Percentiles rank a stretch among this genome's conserved stretches.
Evolutionary conservation across 176 grass and related monocot species (phyloP).

Genomic region (Ensete glaucum): DNA sequence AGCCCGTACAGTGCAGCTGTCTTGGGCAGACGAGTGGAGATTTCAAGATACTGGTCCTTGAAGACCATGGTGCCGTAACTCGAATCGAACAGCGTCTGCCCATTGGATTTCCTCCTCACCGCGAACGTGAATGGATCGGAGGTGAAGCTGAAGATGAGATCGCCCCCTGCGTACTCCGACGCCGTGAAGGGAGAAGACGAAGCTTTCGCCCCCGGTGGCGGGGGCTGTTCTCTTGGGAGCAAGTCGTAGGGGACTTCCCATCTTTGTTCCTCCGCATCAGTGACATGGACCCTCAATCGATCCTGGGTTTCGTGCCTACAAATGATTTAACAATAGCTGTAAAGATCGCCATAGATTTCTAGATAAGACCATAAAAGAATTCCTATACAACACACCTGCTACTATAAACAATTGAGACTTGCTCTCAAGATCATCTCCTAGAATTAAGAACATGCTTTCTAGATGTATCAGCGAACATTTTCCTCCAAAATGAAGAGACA

Average conservation of each 20-base stretch:
- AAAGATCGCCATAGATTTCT: too few relatives aligned
- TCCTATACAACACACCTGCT: too few relatives aligned
- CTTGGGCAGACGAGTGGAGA: constrained; percentile 46
- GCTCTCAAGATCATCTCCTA: too few relatives aligned
- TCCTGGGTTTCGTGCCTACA: constrained; percentile 71
- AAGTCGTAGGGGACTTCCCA: constrained; percentile 95
- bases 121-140: constrained; percentile 69
- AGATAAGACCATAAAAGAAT: too few relatives aligned
- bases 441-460: too few relatives aligned
- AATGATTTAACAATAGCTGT: constrained; percentile 15
- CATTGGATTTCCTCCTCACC: constrained; percentile 43
- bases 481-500: too few relatives aligned
- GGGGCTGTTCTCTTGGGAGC: constrained; percentile 46
- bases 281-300: constrained; percentile 71
- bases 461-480: too few relatives aligned
- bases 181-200: constrained; percentile 26
- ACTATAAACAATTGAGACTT: too few relatives aligned
- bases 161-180: constrained; percentile 42
- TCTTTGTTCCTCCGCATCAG: constrained; percentile 59
- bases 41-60: constrained; percentile 93
- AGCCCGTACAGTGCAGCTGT: constrained; percentile 73
- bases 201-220: constrained; percentile 20
- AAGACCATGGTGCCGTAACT: constrained; percentile 53
- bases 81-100: constrained; percentile 69
- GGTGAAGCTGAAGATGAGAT: constrained; percentile 58